These are phyloP conservation scores for Aspergillus transmontanensis DNA, from an alignment of 2,329 filamentous ascomycete species.

Conservation along the genomic window DNA sequence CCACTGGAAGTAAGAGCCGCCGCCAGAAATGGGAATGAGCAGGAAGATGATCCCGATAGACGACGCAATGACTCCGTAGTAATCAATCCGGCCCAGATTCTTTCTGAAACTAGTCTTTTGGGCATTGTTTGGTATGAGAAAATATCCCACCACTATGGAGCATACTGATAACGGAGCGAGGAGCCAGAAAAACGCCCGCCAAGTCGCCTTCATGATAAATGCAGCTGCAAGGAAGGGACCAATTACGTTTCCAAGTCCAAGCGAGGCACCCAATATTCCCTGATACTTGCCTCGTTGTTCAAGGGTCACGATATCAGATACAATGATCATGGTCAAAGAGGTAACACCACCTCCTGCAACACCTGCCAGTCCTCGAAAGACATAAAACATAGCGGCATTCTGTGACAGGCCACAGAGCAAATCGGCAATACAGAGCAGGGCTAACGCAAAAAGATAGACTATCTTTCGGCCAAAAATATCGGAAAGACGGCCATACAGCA, in stretches of 20 bases:
- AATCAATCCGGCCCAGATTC: conserved; percentile 61
- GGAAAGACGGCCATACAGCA: conserved; percentile 64
- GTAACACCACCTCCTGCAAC: conserved; percentile 65
- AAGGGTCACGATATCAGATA: conserved; percentile 62
- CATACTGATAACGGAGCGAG: conserved; percentile 55
- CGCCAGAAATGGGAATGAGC: conserved; percentile 65
- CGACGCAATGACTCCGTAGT: conserved; percentile 57
- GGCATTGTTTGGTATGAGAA: conserved; percentile 56
- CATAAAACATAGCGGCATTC: conserved; percentile 61
- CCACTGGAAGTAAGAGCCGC: conserved; percentile 61
- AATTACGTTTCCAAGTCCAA: conserved; percentile 50
- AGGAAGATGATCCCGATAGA: conserved; percentile 61
- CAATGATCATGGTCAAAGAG: conserved; percentile 63
- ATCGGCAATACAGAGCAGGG: conserved; percentile 58
- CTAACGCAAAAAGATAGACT: conserved; percentile 57
- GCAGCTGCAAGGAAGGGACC: conserved; percentile 52
- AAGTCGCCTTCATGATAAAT: conserved; percentile 47
- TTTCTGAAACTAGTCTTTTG: conserved; percentile 50
- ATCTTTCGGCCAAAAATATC: conserved; percentile 65
- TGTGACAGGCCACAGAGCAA: conserved; percentile 61
- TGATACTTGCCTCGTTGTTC: conserved; percentile 61
- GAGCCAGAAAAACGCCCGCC: conserved; percentile 54
- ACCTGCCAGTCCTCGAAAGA: conserved; percentile 62
- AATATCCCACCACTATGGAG: conserved; percentile 51
- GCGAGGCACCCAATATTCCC: conserved; percentile 48